A percentile compares a stretch with the other conserved stretches of the same genome.
Conservation (phyloP, 331 rosid genomes). For the Prunus yedoensis region DNA sequence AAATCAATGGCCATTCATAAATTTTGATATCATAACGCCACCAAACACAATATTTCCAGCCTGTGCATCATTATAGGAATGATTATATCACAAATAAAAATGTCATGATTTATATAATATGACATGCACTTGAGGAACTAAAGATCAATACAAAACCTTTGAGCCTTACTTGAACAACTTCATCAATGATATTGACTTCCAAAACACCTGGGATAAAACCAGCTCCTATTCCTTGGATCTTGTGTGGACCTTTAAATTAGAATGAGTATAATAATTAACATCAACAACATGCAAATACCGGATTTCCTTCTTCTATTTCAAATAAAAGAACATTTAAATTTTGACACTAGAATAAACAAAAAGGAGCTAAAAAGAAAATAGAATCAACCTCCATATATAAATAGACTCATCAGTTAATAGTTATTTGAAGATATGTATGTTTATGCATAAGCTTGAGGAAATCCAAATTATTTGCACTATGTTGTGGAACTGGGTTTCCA, state of each 20-base stretch:
- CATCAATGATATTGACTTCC: constrained; percentile 59
- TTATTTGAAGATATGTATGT: not conserved
- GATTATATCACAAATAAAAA: not conserved
- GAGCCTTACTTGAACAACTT: constrained; percentile 64
- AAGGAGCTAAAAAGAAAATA: not conserved
- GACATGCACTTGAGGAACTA: not conserved
- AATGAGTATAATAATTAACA: not conserved
- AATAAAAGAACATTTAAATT: not conserved
- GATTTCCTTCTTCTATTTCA: not conserved
- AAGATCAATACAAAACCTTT: constrained; percentile 16
- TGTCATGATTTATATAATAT: not conserved
- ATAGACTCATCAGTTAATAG: not conserved
- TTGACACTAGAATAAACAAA: too few relatives aligned
- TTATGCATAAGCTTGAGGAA: not conserved
- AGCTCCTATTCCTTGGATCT: constrained; percentile 93
- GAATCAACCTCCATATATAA: not conserved
- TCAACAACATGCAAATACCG: not conserved
- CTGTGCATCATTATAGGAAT: not conserved
- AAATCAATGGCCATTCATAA: not conserved
- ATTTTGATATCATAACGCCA: not conserved
- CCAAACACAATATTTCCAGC: not conserved
- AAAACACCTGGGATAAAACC: constrained; percentile 77
- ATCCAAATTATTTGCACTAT: not conserved
- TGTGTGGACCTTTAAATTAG: constrained; percentile 68
- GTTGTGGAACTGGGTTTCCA: not conserved